phyloP scores from a whole-genome alignment of 768 basidiomycete genomes.

The Hypsizygus marmoreus region DNA sequence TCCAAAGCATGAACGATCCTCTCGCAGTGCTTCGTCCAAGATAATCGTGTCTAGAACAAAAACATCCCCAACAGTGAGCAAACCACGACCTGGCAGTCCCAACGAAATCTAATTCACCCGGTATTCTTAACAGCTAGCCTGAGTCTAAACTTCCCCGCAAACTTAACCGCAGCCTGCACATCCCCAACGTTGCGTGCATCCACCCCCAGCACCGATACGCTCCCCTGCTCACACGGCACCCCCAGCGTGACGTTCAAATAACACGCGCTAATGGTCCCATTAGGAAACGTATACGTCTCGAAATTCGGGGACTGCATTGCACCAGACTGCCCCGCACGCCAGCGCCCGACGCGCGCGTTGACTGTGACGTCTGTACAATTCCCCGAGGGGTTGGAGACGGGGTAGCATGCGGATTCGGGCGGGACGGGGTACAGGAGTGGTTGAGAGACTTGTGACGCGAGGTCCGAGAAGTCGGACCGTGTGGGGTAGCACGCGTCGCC shows the following conservation, averaged over 20 bases:
- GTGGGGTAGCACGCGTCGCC: conserved; percentile 46
- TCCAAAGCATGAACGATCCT: conserved; percentile 42
- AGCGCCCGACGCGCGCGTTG: conserved; percentile 33
- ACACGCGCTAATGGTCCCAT: conserved; percentile 53
- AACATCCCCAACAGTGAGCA: conserved; percentile 10
- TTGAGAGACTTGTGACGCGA: conserved; percentile 41
- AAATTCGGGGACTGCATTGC: conserved; percentile 35
- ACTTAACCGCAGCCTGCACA: conserved; percentile 40
- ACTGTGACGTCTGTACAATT: conserved; percentile 37
- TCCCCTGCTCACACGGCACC: conserved; percentile 44
- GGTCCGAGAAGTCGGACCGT: conserved; percentile 28
- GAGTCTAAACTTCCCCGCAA: conserved; percentile 37
- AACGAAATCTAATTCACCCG: conserved; percentile 17
- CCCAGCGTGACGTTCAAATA: conserved; percentile 46
- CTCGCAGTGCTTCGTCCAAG: conserved; percentile 46
- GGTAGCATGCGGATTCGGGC: conserved; percentile 44
- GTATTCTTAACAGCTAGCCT: conserved; percentile 40
- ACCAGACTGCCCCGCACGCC: conserved; percentile 43
- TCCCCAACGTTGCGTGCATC: conserved; percentile 39
- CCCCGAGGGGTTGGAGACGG: conserved; percentile 31
- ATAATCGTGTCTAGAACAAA: conserved; percentile 38
- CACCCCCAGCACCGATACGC: conserved; percentile 41
- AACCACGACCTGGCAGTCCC: background rate
- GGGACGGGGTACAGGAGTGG: conserved; percentile 44
- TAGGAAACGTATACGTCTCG: conserved; percentile 34